These are phyloP conservation scores for Kuraishia cidri DNA, from an alignment of 805 yeast species.

Conservation along the genomic window DNA sequence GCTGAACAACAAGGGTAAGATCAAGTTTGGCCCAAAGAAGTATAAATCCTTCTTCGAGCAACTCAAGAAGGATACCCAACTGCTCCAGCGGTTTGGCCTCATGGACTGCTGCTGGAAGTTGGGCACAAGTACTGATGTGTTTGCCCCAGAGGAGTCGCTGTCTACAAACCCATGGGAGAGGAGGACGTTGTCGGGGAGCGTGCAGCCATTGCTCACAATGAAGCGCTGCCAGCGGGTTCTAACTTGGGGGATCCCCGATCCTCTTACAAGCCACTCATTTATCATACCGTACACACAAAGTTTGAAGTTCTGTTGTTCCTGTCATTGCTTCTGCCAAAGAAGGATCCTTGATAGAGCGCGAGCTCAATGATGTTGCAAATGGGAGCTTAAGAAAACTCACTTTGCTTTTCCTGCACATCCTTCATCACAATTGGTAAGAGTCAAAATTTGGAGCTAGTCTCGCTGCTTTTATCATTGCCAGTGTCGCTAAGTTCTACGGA, in stretches of 20 bases:
- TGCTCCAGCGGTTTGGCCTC: conserved; percentile 67
- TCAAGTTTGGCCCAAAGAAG: conserved; percentile 73
- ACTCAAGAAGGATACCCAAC: conserved; percentile 62
- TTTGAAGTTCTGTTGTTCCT: too few species aligned
- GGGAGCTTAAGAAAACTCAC: too few species aligned
- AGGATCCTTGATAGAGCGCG: too few species aligned
- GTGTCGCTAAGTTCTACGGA: conserved; percentile 68
- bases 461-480: conserved; percentile 69
- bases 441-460: conserved; percentile 95
- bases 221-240: conserved; percentile 62
- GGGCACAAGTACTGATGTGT: conserved; percentile 34
- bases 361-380: too few species aligned
- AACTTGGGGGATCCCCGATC: conserved; percentile 91
- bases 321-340: too few species aligned
- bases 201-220: conserved; percentile 55
- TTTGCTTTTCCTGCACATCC: too few species aligned
- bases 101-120: conserved; percentile 93
- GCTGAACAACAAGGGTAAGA: conserved; percentile 54
- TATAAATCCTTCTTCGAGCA: conserved; percentile 54
- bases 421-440: too few species aligned
- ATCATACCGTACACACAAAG: too few species aligned
- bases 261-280: conserved; percentile 73
- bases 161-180: too few species aligned
- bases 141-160: too few species aligned
- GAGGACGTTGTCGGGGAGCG: conserved; percentile 41